Conservation (phyloP, 1,284 basidiomycete species). For the Rhodotorula sp. region DNA sequence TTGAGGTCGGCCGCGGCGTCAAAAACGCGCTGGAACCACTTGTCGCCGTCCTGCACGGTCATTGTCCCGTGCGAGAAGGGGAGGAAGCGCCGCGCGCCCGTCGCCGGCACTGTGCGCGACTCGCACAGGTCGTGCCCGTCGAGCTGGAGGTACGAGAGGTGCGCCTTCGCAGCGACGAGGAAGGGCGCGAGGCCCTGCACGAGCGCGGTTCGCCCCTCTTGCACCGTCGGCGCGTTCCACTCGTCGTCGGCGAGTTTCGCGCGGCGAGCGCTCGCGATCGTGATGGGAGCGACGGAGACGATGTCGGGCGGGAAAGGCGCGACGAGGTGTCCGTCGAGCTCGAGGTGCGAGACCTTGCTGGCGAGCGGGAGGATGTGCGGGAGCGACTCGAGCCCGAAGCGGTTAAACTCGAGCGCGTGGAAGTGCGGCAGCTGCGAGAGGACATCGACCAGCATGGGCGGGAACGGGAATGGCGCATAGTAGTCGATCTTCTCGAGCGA, state of each 20-base stretch:
- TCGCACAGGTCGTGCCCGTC: background rate
- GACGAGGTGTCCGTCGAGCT: background rate
- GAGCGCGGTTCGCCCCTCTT: background rate
- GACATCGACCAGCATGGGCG: background rate
- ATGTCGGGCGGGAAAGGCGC: background rate
- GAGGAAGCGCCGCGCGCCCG: too few species aligned
- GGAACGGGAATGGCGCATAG: background rate
- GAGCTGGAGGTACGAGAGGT: background rate
- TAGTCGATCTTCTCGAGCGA: background rate
- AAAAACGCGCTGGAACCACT: background rate
- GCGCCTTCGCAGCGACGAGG: background rate
- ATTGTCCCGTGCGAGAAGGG: background rate
- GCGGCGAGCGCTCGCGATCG: background rate
- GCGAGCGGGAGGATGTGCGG: constrained; percentile 10
- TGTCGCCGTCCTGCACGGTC: background rate
- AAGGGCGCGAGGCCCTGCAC: background rate
- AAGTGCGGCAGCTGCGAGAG: background rate
- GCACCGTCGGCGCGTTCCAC: background rate
- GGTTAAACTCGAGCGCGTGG: background rate
- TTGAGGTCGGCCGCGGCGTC: background rate
- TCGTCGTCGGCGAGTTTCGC: too few species aligned
- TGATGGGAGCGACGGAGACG: background rate
- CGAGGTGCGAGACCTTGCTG: background rate
- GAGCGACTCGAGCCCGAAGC: constrained; percentile 1
- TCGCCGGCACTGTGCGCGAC: too few species aligned